Base-by-base conservation (phyloP, 176 grass and related monocot genomes). In the Bolboschoenus planiculmis region DNA sequence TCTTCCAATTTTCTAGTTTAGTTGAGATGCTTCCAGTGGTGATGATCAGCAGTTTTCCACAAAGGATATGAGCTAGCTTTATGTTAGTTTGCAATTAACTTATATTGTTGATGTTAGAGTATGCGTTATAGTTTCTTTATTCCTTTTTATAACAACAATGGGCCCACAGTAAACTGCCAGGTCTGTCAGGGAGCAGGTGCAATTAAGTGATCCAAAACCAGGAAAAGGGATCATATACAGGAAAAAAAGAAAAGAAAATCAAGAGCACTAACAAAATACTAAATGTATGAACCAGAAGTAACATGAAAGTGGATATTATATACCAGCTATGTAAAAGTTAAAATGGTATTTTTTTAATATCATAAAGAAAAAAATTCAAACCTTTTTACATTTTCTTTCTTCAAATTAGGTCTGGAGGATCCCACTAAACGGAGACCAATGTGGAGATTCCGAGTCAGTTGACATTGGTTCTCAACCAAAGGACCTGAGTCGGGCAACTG, bases 381-480 rank as follows among this genome's bases (percentile, higher is more conserved):
- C 29, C 26, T 30, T 75, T 27, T 3, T 48, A 50, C 23, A 61
- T 10, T 24, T 16, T 35, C 89, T 88, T 60, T 51, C 51, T 68
- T 24, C 37, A 76, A 80, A 82, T 50, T 81, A 98, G 96, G 76
- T 98, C 44, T 98, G 91, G 75, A 95, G 89, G 83, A 73, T 98
- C 86, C 88, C 90, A 81, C 57, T 95, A 82, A 88, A 93, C 65
- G 92, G 86, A 83, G 68, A 90, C 66, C 85, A 90, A 55, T 98
- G 96, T 89, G 96, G 96, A 68, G 92, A 93, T 79, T 82, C 87
- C 18, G 96, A 90, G 74, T 81, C 89, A 64, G 55, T 93, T 85
- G 96, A 98, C 79, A 88, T 95, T 62, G 96, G 92, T 5, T 88
- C 92, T 62, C 96, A 98, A 40, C 90, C 96, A 84, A 98, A 95